Base-by-base conservation (phyloP, 202 grass and related monocot genomes). In the Bolboschoenoplectus hybrid region DNA sequence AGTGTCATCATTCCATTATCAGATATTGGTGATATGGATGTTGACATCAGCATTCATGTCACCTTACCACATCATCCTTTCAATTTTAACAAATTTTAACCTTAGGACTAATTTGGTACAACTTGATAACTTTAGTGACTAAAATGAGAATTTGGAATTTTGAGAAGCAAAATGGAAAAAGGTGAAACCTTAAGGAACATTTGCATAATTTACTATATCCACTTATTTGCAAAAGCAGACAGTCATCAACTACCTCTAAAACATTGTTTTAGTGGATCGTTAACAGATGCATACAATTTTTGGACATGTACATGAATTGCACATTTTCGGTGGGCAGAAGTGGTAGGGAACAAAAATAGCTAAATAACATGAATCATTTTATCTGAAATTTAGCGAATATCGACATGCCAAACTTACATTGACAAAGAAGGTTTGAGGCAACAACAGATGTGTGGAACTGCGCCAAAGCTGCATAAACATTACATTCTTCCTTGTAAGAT, bases 341-440 rank as follows among this genome's bases (percentile, higher is more conserved):
- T 58, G 75, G 17, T 52, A 80, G 16, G 53, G 41, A 68, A 55
- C 1, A 63, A 80, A 38, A 49, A 67, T n/a, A 7, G 6, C 13
- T 43, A 19, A 9, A 49, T 77, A 88, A 41, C 10, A 49, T 85
- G 32, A 85, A 63, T 82, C 51, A 38, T 41, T 85, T 64, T 86
- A 50, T 78, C 62, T 75, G 73, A 85, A 63, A 50, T 91, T 86
- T 80, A 99, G 97, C 87, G 92, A 91, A 90, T 99, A 8, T 92
- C 89, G n/a, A 90, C 92, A 61, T 99, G 93, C 88, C 90, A 96
- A 90, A 94, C 87, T 81, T 99, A 92, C 86, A 93, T 94, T 63
- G 92, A 92, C 60, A 96, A 96, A 87, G 97, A 99, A 89, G 93
- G 97, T 86, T 44, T 92, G 67, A 92, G 93, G 88, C 93, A 99